Percentiles rank a stretch among this genome's conserved stretches.
These are phyloP conservation scores for Leptographium lundbergii DNA, from an alignment of 2,329 filamentous ascomycete genomes.

Conservation along the genomic window DNA sequence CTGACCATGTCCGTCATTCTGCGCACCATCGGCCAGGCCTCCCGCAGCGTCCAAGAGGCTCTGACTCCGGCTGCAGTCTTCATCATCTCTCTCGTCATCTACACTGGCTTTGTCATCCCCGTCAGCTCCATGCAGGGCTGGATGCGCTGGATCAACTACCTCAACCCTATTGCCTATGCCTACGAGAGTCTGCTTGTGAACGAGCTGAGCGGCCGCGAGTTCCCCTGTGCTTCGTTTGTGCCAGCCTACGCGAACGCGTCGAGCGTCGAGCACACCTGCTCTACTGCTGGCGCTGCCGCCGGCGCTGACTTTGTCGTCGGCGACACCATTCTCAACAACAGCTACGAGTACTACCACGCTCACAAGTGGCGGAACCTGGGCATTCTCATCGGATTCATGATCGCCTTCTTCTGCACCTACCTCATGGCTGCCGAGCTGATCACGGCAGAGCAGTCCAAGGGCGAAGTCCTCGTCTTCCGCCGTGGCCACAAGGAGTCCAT, in stretches of 20 bases:
- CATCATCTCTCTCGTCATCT: slow-evolving; percentile 54
- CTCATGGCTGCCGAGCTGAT: slow-evolving; percentile 52
- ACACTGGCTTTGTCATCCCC: slow-evolving; percentile 55
- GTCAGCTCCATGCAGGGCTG: slow-evolving; percentile 60
- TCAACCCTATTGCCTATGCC: slow-evolving; percentile 66
- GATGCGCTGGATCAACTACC: slow-evolving; percentile 72
- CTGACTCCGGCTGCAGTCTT: slow-evolving; percentile 46
- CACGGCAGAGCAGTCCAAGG: slow-evolving; percentile 55
- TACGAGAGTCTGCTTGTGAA: slow-evolving; percentile 75
- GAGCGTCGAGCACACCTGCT: slow-evolving; percentile 37
- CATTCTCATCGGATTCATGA: slow-evolving; percentile 51
- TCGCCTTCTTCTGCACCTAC: slow-evolving; percentile 48
- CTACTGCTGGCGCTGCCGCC: slow-evolving; percentile 39
- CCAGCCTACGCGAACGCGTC: slow-evolving; percentile 27
- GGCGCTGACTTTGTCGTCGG: slow-evolving; percentile 21
- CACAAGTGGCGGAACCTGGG: slow-evolving; percentile 62
- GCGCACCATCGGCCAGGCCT: slow-evolving; percentile 64
- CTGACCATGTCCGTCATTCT: slow-evolving; percentile 79
- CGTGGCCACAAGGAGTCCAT: slow-evolving; percentile 47
- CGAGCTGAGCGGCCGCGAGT: slow-evolving; percentile 59
- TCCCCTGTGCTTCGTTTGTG: slow-evolving; percentile 34
- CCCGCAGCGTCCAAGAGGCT: slow-evolving; percentile 53
- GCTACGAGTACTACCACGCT: slow-evolving; percentile 42
- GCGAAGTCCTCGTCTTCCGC: slow-evolving; percentile 63
- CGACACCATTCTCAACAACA: slow-evolving; percentile 26